Conservation (phyloP, 2,329 filamentous ascomycete genomes). For the Aspergillus intermedius region DNA sequence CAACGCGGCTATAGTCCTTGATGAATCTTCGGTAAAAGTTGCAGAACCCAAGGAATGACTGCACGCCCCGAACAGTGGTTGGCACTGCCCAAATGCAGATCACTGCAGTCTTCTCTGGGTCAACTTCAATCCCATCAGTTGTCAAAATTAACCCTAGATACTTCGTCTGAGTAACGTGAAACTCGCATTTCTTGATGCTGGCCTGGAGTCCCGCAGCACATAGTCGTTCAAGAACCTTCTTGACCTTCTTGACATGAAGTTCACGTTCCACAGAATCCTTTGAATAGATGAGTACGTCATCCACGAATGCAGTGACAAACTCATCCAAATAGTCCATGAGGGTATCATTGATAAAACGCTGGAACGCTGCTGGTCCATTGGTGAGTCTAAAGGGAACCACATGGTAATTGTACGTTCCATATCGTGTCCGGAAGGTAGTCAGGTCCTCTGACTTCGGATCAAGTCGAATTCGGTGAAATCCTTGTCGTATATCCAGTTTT, state of each 20-base stretch:
- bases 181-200: constrained; percentile 23
- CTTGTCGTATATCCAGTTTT: constrained; percentile 16
- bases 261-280: constrained; percentile 2
- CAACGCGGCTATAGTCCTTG: not conserved
- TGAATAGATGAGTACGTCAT: constrained; percentile 5
- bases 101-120: constrained; percentile 17
- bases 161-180: constrained; percentile 19
- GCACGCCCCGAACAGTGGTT: constrained; percentile 7
- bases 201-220: constrained; percentile 11
- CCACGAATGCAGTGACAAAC: not conserved
- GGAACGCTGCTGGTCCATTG: constrained; percentile 6
- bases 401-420: constrained; percentile 1
- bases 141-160: constrained; percentile 27
- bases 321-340: constrained; percentile 2
- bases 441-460: not conserved
- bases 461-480: constrained; percentile 1
- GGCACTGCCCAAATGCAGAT: constrained; percentile 9
- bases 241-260: constrained; percentile 2
- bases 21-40: constrained; percentile 29
- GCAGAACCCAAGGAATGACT: constrained; percentile 25
- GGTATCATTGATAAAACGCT: constrained; percentile 2
- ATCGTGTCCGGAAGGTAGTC: constrained; percentile 2
- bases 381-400: constrained; percentile 1
- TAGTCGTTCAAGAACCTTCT: constrained; percentile 9
- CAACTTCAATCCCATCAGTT: constrained; percentile 18